Conservation (phyloP, 2,329 filamentous ascomycete species). For the Teratosphaeria nubilosa region DNA sequence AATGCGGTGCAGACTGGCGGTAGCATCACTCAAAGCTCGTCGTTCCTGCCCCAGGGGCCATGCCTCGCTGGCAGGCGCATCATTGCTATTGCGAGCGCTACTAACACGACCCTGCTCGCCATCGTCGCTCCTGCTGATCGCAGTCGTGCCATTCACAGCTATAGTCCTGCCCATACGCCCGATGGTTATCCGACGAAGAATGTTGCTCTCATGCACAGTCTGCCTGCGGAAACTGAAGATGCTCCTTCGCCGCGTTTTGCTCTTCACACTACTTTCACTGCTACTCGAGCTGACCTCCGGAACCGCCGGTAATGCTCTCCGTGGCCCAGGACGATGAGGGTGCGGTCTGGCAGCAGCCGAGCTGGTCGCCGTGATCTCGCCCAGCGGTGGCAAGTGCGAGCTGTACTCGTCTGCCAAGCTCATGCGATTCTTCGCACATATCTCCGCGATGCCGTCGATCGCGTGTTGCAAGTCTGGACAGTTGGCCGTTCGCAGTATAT, state of each 20-base stretch:
- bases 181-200: conserved; percentile 13
- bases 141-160: conserved; percentile 18
- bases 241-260: conserved; percentile 11
- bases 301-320: conserved; percentile 35
- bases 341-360: conserved; percentile 1
- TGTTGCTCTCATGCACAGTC: conserved; percentile 4
- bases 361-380: conserved; percentile 39
- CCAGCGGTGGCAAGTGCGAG: conserved; percentile 51
- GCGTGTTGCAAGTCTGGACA: conserved; percentile 46
- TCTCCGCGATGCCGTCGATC: conserved; percentile 53
- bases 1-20: background rate
- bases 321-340: conserved; percentile 10
- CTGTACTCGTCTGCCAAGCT: conserved; percentile 54
- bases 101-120: background rate
- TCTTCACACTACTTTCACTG: conserved; percentile 21
- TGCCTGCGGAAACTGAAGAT: conserved; percentile 16
- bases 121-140: conserved; percentile 1
- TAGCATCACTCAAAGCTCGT: background rate
- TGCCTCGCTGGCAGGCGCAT: background rate
- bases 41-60: no score
- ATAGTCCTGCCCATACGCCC: conserved; percentile 20
- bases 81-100: background rate
- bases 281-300: conserved; percentile 40
- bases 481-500: conserved; percentile 31
- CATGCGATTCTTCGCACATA: conserved; percentile 50